These are phyloP conservation scores for Elsinoe necatrix DNA, from an alignment of 2,329 filamentous ascomycete genomes.

Conservation along the genomic window DNA sequence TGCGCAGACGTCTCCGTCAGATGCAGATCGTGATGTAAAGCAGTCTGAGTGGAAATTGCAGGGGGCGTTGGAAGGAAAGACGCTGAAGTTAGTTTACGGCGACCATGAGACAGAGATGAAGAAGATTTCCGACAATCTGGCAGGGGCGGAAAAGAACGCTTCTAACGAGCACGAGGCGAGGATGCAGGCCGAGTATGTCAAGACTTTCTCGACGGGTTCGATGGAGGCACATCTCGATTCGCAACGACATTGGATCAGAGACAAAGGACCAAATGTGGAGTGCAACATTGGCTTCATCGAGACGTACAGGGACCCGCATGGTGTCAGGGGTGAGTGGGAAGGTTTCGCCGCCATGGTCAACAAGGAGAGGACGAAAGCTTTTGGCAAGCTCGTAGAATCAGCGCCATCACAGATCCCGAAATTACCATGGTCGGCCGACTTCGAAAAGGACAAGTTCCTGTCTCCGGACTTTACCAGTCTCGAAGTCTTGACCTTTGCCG, in stretches of 20 bases:
- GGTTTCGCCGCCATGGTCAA: conserved; percentile 61
- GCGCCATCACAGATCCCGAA: conserved; percentile 79
- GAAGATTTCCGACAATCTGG: conserved; percentile 38
- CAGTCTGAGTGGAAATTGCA: conserved; percentile 38
- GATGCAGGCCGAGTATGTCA: conserved; percentile 37
- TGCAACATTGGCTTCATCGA: conserved; percentile 48
- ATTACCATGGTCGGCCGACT: conserved; percentile 77
- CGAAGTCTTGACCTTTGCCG: conserved; percentile 76
- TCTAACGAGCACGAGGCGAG: conserved; percentile 37
- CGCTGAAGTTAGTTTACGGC: conserved; percentile 38
- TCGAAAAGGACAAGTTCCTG: conserved; percentile 93
- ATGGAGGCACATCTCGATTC: conserved; percentile 44
- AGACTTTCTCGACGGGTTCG: conserved; percentile 43
- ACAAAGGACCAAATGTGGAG: conserved; percentile 45
- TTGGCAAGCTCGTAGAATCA: conserved; percentile 72
- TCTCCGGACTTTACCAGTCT: conserved; percentile 93
- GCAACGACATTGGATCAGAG: conserved; percentile 46
- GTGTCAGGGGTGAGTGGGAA: conserved; percentile 47
- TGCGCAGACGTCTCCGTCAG: conserved; percentile 33
- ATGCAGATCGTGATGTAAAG: conserved; percentile 35
- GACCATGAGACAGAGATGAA: conserved; percentile 40
- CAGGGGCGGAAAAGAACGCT: conserved; percentile 41
- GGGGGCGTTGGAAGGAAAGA: conserved; percentile 36
- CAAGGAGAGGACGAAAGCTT: conserved; percentile 79
- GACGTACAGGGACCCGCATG: conserved; percentile 48